These are phyloP conservation scores for Fimicolochytrium jonesii DNA, from an alignment of 192 early-diverging fungal genomes.

Conservation along the genomic window DNA sequence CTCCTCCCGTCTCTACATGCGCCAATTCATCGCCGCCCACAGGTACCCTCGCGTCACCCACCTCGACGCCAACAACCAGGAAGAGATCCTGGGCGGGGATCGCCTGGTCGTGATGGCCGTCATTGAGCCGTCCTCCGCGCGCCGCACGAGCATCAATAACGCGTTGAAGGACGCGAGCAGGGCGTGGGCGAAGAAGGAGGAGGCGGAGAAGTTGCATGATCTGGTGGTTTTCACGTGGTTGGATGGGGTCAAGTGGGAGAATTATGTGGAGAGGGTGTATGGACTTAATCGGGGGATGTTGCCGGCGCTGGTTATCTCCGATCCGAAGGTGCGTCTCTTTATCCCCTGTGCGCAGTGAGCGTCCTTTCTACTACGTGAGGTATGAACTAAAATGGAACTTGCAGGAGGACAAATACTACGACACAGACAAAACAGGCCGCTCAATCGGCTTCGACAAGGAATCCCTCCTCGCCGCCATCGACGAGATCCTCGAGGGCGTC, in stretches of 20 bases:
- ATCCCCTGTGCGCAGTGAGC: neutral
- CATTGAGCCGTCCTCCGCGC: slow-evolving; percentile 39
- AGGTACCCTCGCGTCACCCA: slow-evolving; percentile 63
- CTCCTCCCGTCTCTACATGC: slow-evolving; percentile 22
- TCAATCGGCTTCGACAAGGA: slow-evolving; percentile 1
- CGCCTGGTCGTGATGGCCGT: slow-evolving; percentile 63
- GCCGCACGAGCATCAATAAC: neutral
- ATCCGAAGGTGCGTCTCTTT: slow-evolving; percentile 27
- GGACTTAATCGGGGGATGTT: slow-evolving; percentile 24
- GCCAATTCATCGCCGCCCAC: slow-evolving; percentile 39
- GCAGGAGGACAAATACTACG: slow-evolving; percentile 38
- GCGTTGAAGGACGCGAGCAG: slow-evolving; percentile 8
- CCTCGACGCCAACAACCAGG: slow-evolving; percentile 63
- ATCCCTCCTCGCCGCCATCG: slow-evolving; percentile 10
- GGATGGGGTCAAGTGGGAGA: slow-evolving; percentile 31
- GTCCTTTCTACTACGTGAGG: neutral
- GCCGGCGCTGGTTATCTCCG: slow-evolving; percentile 35
- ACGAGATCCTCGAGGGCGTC: slow-evolving; percentile 22
- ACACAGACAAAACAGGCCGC: slow-evolving; percentile 15
- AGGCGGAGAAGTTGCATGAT: slow-evolving; percentile 11
- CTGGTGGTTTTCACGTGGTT: slow-evolving; percentile 33
- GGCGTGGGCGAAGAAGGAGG: slow-evolving; percentile 8
- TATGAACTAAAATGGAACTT: too few species aligned
- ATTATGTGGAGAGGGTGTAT: slow-evolving; percentile 42
- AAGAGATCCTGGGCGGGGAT: slow-evolving; percentile 62